Percentiles rank a stretch among this genome's conserved stretches.
Conservation (phyloP, 1,284 basidiomycete species). For the Paramarasmius palmivorus region DNA sequence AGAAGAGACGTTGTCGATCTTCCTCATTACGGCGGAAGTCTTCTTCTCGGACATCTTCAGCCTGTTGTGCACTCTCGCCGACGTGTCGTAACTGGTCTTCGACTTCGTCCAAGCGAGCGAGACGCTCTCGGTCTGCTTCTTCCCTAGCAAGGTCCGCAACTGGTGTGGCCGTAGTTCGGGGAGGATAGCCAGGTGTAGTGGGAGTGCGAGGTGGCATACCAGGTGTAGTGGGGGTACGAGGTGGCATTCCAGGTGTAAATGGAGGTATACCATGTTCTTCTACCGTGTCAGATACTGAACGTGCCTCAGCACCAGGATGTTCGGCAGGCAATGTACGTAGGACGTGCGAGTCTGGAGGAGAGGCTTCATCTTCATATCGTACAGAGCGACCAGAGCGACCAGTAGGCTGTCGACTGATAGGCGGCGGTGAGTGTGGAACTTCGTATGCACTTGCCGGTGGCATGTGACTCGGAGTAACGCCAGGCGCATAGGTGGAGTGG, state of each 20-base stretch:
- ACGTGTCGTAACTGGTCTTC: constrained; percentile 49
- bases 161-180: constrained; percentile 24
- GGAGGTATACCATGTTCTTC: no score
- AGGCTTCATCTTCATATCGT: no score
- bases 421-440: no score
- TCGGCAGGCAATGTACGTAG: no score
- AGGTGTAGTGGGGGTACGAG: background rate
- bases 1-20: constrained; percentile 60
- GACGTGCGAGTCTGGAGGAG: no score
- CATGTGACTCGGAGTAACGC: no score
- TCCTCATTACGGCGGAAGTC: constrained; percentile 67
- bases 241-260: no score
- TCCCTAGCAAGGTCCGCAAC: constrained; percentile 36
- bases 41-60: constrained; percentile 60
- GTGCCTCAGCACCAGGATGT: no score
- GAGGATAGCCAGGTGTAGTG: background rate
- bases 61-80: constrained; percentile 48
- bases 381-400: no score
- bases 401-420: no score
- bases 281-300: no score
- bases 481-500: background rate
- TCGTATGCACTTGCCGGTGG: no score
- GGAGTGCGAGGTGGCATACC: background rate
- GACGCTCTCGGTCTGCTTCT: constrained; percentile 53
- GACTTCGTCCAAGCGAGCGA: constrained; percentile 56